Conservation (phyloP, 1,139 yeast species). For the Entelexis paramagnoliae region DNA sequence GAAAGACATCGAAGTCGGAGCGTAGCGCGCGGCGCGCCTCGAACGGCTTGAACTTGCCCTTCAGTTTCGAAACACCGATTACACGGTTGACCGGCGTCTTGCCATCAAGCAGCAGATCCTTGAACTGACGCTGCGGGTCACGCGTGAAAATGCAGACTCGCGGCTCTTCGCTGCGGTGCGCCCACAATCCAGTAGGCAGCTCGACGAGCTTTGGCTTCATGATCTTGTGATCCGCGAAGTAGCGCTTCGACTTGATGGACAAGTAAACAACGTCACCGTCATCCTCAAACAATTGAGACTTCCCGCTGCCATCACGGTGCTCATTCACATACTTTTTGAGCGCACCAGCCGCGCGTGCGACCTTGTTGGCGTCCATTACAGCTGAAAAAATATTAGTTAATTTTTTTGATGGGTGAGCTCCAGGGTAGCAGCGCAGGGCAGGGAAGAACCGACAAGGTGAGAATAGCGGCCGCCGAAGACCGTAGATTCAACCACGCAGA, state of each 20-base stretch:
- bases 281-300: conserved; percentile 44
- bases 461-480: no score
- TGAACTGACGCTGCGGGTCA: conserved; percentile 53
- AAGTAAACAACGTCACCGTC: conserved; percentile 38
- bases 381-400: conserved; percentile 9
- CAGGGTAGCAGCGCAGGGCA: not conserved
- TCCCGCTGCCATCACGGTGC: conserved; percentile 22
- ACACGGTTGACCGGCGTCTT: conserved; percentile 36
- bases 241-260: conserved; percentile 56
- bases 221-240: conserved; percentile 49
- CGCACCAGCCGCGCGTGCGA: conserved; percentile 31
- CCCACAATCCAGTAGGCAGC: conserved; percentile 43
- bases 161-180: conserved; percentile 32
- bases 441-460: not conserved
- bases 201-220: conserved; percentile 62
- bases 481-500: no score
- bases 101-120: conserved; percentile 52
- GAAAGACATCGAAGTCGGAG: conserved; percentile 48
- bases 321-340: conserved; percentile 29
- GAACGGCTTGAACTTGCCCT: conserved; percentile 38
- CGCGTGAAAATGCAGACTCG: conserved; percentile 62
- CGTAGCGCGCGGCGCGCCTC: conserved; percentile 36
- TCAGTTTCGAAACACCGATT: conserved; percentile 36
- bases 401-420: not conserved
- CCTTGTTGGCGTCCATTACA: conserved; percentile 20